A percentile compares a stretch with the other conserved stretches of the same genome.
phyloP scores from a whole-genome alignment of 768 basidiomycete species.

The Mycena belliarum region DNA sequence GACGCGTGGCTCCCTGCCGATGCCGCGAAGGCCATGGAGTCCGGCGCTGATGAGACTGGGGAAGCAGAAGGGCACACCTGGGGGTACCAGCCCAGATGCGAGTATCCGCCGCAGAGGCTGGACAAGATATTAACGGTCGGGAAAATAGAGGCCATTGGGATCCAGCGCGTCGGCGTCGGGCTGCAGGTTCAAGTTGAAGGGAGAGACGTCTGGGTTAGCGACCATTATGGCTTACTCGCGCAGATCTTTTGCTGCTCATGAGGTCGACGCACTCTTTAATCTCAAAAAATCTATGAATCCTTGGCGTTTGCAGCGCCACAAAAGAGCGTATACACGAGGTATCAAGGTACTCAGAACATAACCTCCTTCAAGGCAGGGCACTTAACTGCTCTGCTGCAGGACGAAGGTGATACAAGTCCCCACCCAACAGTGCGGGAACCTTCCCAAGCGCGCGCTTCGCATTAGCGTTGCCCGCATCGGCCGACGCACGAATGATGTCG shows the following conservation, averaged over 20 bases:
- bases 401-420: conserved; percentile 16
- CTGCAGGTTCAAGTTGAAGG: conserved; percentile 30
- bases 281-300: too few species aligned
- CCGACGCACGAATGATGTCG: conserved; percentile 10
- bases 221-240: conserved; percentile 47
- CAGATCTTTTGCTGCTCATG: conserved; percentile 21
- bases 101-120: conserved; percentile 38
- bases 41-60: neutral
- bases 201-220: conserved; percentile 43
- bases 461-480: conserved; percentile 10
- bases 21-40: conserved; percentile 4
- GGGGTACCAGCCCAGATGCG: conserved; percentile 45
- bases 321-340: too few species aligned
- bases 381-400: conserved; percentile 7
- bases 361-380: too few species aligned
- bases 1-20: conserved; percentile 42
- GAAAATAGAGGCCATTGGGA: conserved; percentile 33
- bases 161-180: conserved; percentile 41
- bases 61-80: conserved; percentile 42
- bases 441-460: neutral
- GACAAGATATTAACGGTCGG: conserved; percentile 49
- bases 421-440: conserved; percentile 4
- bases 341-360: too few species aligned
- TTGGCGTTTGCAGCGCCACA: neutral
- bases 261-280: too few species aligned